Percentiles rank a stretch among this genome's conserved stretches.
phyloP scores from a whole-genome alignment of 2,329 filamentous ascomycete genomes.

The Ambrosiella xylebori region DNA sequence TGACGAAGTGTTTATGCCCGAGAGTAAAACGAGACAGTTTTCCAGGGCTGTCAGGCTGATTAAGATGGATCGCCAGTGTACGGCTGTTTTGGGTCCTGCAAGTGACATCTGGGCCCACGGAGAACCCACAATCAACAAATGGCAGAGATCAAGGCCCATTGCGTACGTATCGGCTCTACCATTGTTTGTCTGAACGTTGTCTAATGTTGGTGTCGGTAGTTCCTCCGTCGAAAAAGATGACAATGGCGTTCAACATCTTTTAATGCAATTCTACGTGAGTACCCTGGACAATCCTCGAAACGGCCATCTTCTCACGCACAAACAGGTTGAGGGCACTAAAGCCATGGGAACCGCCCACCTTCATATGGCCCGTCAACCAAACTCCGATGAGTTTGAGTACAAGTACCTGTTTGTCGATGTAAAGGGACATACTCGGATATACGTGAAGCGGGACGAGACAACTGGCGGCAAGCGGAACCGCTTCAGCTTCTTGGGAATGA shows the following conservation, averaged over 20 bases:
- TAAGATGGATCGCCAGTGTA: slow-evolving; percentile 52
- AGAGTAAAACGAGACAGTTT: slow-evolving; percentile 76
- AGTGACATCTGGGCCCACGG: slow-evolving; percentile 67
- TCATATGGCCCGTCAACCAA: slow-evolving; percentile 55
- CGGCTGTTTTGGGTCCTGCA: slow-evolving; percentile 55
- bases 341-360: slow-evolving; percentile 58
- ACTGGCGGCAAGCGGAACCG: slow-evolving; percentile 21
- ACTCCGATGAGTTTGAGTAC: slow-evolving; percentile 56
- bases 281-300: slow-evolving; percentile 3
- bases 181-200: not conserved
- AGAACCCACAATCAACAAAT: slow-evolving; percentile 65
- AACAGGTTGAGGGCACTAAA: slow-evolving; percentile 56
- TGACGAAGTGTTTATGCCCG: slow-evolving; percentile 64
- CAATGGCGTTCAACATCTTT: slow-evolving; percentile 41
- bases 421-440: slow-evolving; percentile 48
- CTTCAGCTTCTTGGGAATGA: slow-evolving; percentile 44
- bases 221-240: slow-evolving; percentile 12
- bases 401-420: slow-evolving; percentile 67
- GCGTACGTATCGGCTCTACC: slow-evolving; percentile 25
- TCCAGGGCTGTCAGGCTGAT: slow-evolving; percentile 71
- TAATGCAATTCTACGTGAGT: slow-evolving; percentile 68
- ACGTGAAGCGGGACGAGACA: slow-evolving; percentile 41
- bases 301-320: slow-evolving; percentile 8
- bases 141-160: slow-evolving; percentile 50
- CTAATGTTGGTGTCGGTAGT: not conserved